Evolutionary conservation across 257 asterid species (phyloP).

Genomic region (Solanum lycopersicoides): DNA sequence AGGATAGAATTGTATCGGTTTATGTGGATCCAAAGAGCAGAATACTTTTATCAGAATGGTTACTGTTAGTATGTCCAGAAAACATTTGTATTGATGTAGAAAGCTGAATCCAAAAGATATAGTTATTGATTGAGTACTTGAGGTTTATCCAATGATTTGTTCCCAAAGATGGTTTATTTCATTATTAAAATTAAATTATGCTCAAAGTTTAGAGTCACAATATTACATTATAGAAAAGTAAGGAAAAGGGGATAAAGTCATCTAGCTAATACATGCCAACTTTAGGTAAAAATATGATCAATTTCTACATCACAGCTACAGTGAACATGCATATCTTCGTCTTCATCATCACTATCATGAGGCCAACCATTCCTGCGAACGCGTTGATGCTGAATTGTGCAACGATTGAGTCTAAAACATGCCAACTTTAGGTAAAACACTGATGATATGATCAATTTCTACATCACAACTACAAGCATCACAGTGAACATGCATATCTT

Average conservation of each 20-base stretch:
- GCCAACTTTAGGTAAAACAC: not conserved
- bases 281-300: not conserved
- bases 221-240: not conserved
- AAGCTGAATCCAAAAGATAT: not conserved
- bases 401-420: not conserved
- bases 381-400: not conserved
- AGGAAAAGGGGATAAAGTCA: not conserved
- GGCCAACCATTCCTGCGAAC: not conserved
- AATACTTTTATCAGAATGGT: not conserved
- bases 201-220: not conserved
- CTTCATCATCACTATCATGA: not conserved
- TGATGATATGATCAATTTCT: not conserved
- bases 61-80: not conserved
- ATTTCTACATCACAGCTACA: not conserved
- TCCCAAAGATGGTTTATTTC: not conserved
- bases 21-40: not conserved
- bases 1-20: not conserved
- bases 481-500: not conserved
- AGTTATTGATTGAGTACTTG: not conserved
- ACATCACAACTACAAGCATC: not conserved
- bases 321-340: not conserved
- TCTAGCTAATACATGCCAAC: not conserved
- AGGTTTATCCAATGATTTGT: not conserved
- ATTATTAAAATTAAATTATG: not conserved
- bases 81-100: not conserved